These are phyloP conservation scores for Decorospora gaudefroyi DNA, from an alignment of 2,329 filamentous ascomycete species.

Conservation along the genomic window DNA sequence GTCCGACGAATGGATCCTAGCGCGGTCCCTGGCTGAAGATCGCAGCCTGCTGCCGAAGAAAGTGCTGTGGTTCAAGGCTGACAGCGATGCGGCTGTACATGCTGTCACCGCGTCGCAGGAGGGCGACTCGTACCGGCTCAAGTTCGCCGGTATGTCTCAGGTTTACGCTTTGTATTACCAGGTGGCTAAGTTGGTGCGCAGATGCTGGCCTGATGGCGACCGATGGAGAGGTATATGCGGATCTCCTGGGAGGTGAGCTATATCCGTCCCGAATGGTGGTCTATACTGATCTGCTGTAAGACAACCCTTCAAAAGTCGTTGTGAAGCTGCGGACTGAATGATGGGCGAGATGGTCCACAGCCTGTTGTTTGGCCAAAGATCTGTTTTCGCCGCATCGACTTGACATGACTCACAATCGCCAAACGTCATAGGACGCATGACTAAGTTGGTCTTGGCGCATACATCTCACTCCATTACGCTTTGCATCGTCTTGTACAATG, in stretches of 20 bases:
- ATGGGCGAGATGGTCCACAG: background rate
- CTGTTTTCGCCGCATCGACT: too few species aligned
- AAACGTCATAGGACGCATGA: too few species aligned
- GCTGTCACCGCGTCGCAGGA: slow-evolving; percentile 25
- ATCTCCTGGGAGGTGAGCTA: slow-evolving; percentile 19
- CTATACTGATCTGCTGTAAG: slow-evolving; percentile 4
- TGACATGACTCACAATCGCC: too few species aligned
- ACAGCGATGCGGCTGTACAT: slow-evolving; percentile 14
- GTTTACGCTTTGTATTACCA: background rate
- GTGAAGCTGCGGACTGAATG: slow-evolving; percentile 9
- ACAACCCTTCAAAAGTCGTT: slow-evolving; percentile 2
- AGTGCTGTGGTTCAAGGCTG: slow-evolving; percentile 30
- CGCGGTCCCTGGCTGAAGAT: slow-evolving; percentile 20
- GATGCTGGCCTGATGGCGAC: slow-evolving; percentile 17
- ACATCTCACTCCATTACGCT: too few species aligned
- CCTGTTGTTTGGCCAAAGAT: too few species aligned
- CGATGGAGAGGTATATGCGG: slow-evolving; percentile 18
- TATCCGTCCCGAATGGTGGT: background rate
- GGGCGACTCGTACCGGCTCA: slow-evolving; percentile 19
- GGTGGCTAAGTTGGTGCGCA: slow-evolving; percentile 3
- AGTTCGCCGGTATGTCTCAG: slow-evolving; percentile 23
- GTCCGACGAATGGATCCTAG: slow-evolving; percentile 26
- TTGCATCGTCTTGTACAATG: too few species aligned
- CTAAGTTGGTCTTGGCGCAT: too few species aligned
- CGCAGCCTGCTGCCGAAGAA: slow-evolving; percentile 28